A percentile compares a stretch with the other conserved stretches of the same genome.
phyloP scores from a whole-genome alignment of 352 stramenopile species.

The Pythium phragmitis region DNA sequence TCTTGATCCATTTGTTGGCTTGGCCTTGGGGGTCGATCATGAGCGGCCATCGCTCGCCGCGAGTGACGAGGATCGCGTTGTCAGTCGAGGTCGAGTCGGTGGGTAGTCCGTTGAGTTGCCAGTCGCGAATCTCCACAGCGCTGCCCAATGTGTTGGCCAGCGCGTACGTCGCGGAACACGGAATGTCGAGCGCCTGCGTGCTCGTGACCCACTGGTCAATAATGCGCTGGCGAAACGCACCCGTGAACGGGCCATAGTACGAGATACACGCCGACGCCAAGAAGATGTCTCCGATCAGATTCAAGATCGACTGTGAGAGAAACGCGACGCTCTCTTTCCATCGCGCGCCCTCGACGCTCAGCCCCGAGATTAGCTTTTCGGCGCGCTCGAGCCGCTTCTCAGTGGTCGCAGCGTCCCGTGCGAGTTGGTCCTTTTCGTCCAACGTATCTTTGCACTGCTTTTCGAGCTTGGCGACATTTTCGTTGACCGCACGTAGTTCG shows the following conservation, averaged over 20 bases:
- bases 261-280: conserved; percentile 90
- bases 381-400: conserved; percentile 88
- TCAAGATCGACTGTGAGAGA: conserved; percentile 74
- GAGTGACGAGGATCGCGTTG: conserved; percentile 91
- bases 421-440: conserved; percentile 91
- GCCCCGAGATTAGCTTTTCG: conserved; percentile 90
- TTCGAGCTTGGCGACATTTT: conserved; percentile 88
- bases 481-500: conserved; percentile 87
- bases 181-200: conserved; percentile 65
- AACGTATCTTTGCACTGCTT: conserved; percentile 90
- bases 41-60: conserved; percentile 90
- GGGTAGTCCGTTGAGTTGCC: conserved; percentile 91
- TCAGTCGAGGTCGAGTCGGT: conserved; percentile 92
- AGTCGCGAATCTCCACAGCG: conserved; percentile 91
- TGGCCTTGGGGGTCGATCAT: conserved; percentile 95
- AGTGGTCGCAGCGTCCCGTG: conserved; percentile 82
- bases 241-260: conserved; percentile 94
- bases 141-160: conserved; percentile 82
- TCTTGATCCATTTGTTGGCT: conserved; percentile 95
- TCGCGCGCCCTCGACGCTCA: conserved; percentile 90
- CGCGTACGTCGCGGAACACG: conserved; percentile 71
- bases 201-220: conserved; percentile 69
- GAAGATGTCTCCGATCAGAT: conserved; percentile 92
- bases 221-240: conserved; percentile 78
- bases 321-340: conserved; percentile 89